Base-by-base conservation (phyloP, 2,329 filamentous ascomycete genomes). In the Ascochyta lentis region DNA sequence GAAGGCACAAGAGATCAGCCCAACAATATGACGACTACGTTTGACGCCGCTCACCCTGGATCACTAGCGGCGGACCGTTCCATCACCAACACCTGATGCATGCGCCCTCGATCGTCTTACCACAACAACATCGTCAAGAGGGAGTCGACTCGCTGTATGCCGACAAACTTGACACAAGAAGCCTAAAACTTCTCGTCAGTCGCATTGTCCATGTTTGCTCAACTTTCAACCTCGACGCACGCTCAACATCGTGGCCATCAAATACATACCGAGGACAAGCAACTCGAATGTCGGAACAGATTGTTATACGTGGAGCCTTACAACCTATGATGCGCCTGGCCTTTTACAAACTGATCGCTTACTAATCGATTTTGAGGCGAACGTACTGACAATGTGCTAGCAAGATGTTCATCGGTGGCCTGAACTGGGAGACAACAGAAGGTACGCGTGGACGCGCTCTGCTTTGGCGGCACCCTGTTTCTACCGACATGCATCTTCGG, bases 381-480 rank as follows among this genome's bases (percentile, higher is more conserved):
- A 49, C 10, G 45, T 58, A 49, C 69, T 71, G 54, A 72, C 62
- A 47, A 49, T 16, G 26, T 49, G 29, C 22, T 47, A 99, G 95
- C 71, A 99, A 99, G 82, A 99, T 99, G 95, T 99, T 99, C 70
- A 99, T 99, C 78, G 95, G 95, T 69, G 95, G 95, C 37, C 81
- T 99, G 51, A 99, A 99, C 75, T 99, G 95, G 95, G 95, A 99
- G 78, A 99, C 95, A 15, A 98, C 95, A 52, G 94, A 98, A 80
- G 88, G 94, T 98, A 87, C 84, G 92, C 79, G 33, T 54, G 3
- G 19, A 24, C 24, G 26, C 43, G 19, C 19, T 10, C 3, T 33
- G 4, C n/a, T 10, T 34, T 29, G 5, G 3, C 29, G 13, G 16
- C 24, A 12, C 15, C 23, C 22, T n/a, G 19, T 9, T n/a, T 24